Evolutionary conservation across 805 yeast species (phyloP).

Genomic region (Candida patagonica): DNA sequence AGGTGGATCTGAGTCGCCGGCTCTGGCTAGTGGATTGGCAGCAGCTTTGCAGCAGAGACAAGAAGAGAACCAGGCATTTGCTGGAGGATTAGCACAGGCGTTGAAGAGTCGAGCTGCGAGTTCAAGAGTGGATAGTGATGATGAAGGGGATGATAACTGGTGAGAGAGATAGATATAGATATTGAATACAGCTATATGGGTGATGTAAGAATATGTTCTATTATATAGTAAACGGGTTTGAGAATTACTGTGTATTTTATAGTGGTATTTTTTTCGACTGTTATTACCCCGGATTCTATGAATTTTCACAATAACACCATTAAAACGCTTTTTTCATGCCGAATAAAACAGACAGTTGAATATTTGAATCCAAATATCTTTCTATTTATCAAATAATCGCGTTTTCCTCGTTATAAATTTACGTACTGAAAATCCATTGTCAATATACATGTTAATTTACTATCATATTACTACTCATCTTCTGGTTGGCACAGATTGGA

Average conservation of each 20-base stretch:
- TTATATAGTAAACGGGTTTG: no score
- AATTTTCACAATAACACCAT: no score
- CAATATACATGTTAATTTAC: no score
- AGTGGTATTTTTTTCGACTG: background rate
- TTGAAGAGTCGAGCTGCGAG: conserved; percentile 58
- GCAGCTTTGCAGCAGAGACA: conserved; percentile 58
- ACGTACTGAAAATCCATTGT: no score
- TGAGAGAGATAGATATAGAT: conserved; percentile 5
- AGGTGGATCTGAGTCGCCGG: conserved; percentile 23
- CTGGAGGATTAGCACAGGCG: conserved; percentile 86
- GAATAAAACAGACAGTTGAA: no score
- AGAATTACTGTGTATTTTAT: background rate
- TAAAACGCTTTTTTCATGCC: no score
- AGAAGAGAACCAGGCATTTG: conserved; percentile 51
- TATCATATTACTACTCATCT: no score
- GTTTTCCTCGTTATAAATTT: no score
- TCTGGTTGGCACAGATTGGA: no score
- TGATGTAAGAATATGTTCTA: no score
- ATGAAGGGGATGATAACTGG: conserved; percentile 38
- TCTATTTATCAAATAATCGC: no score
- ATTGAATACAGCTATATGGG: background rate
- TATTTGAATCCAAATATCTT: no score
- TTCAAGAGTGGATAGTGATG: conserved; percentile 56
- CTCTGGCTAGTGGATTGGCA: conserved; percentile 50
- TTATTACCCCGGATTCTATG: background rate